Conservation (phyloP, 306 rosid species). For the Hippophae rhamnoides region DNA sequence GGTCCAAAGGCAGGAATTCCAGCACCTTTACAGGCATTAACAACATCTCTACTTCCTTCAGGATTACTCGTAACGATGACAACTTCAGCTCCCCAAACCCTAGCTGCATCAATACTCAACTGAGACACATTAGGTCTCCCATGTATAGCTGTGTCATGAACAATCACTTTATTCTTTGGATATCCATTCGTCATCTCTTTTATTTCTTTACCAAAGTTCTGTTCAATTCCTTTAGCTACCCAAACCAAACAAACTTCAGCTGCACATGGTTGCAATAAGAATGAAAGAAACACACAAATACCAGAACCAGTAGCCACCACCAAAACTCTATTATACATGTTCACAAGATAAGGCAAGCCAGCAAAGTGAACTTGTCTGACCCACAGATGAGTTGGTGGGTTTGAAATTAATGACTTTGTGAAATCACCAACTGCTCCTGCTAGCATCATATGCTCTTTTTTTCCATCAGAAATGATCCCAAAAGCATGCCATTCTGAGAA, state of each 20-base stretch:
- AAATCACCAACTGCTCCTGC: slow-evolving; percentile 70
- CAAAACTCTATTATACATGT: slow-evolving; percentile 42
- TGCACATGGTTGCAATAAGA: slow-evolving; percentile 37
- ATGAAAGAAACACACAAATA: slow-evolving; percentile 59
- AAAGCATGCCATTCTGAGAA: slow-evolving; percentile 71
- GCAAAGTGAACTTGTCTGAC: slow-evolving; percentile 43
- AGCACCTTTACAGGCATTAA: slow-evolving; percentile 35
- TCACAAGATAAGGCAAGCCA: slow-evolving; percentile 52
- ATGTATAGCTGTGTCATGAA: slow-evolving; percentile 50
- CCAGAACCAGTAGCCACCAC: slow-evolving; percentile 75
- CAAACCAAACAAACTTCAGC: slow-evolving; percentile 45
- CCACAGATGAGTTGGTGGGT: slow-evolving; percentile 52
- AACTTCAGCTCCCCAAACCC: slow-evolving; percentile 47
- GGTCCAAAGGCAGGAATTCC: slow-evolving; percentile 50
- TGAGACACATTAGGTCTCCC: slow-evolving; percentile 60
- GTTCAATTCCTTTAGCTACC: slow-evolving; percentile 65
- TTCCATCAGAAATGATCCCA: slow-evolving; percentile 55
- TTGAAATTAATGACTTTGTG: slow-evolving; percentile 38
- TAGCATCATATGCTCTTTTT: slow-evolving; percentile 47
- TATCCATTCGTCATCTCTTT: slow-evolving; percentile 27
- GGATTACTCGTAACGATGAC: slow-evolving; percentile 72
- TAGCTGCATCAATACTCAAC: slow-evolving; percentile 41
- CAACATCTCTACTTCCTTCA: slow-evolving; percentile 48
- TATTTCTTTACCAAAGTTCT: slow-evolving; percentile 52
- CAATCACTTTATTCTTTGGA: slow-evolving; percentile 38